Conservation (phyloP, 2,329 filamentous ascomycete genomes). For the Botryotinia convoluta region DNA sequence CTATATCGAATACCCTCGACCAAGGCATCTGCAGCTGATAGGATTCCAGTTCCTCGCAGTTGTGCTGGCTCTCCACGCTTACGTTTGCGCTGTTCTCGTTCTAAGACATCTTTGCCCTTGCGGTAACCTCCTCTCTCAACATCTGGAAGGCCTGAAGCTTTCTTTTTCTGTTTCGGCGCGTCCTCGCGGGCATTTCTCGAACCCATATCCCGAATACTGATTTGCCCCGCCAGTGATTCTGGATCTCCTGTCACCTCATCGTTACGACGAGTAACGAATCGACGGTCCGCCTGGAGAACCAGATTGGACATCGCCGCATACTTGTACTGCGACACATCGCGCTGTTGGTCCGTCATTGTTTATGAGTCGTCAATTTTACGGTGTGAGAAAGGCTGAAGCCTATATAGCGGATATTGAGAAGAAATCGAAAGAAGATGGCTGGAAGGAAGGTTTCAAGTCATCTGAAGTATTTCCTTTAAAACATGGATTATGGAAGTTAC, state of each 20-base stretch:
- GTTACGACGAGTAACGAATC: slow-evolving; percentile 86
- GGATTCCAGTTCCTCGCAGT: slow-evolving; percentile 70
- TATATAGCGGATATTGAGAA: slow-evolving; percentile 28
- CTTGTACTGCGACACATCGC: slow-evolving; percentile 94
- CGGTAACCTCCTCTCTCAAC: slow-evolving; percentile 72
- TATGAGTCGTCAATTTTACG: slow-evolving; percentile 26
- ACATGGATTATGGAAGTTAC: slow-evolving; percentile 11
- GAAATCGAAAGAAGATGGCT: slow-evolving; percentile 17
- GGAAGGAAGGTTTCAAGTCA: slow-evolving; percentile 18
- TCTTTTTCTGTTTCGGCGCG: slow-evolving; percentile 78
- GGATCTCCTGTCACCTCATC: slow-evolving; percentile 97
- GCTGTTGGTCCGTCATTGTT: slow-evolving; percentile 69
- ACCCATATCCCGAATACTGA: slow-evolving; percentile 95
- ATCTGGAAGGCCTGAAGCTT: slow-evolving; percentile 59
- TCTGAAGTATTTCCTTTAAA: slow-evolving; percentile 18
- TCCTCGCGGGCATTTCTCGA: slow-evolving; percentile 74
- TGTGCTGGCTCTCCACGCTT: slow-evolving; percentile 72
- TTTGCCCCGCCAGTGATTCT: slow-evolving; percentile 90
- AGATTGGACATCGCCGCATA: slow-evolving; percentile 99
- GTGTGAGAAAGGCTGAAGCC: slow-evolving; percentile 27
- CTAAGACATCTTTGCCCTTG: slow-evolving; percentile 80
- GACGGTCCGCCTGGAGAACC: slow-evolving; percentile 98
- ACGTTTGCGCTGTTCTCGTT: slow-evolving; percentile 81
- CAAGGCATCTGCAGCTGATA: slow-evolving; percentile 79
- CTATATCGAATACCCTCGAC: slow-evolving; percentile 92